phyloP scores from a whole-genome alignment of 257 asterid genomes.

The Lavandula angustifolia region DNA sequence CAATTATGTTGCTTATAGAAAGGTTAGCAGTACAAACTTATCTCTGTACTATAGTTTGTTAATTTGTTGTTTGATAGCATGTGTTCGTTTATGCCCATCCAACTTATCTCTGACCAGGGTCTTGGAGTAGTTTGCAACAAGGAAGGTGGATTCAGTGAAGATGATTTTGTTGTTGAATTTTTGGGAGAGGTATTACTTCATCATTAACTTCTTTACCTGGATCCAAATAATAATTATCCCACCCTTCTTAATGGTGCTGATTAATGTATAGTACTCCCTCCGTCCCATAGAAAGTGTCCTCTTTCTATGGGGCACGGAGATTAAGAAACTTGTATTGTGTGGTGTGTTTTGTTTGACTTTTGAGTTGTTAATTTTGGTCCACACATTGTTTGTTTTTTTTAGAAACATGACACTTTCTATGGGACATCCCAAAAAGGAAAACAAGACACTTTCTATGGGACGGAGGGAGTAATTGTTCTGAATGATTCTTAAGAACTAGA shows the following conservation, averaged over 20 bases:
- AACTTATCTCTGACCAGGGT: slow-evolving; percentile 55
- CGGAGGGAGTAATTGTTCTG: neutral
- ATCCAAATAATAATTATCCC: too few species aligned
- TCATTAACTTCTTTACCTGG: slow-evolving; percentile 6
- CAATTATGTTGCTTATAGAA: slow-evolving; percentile 94
- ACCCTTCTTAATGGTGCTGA: neutral
- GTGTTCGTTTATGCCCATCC: slow-evolving; percentile 24
- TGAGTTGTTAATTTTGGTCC: too few species aligned
- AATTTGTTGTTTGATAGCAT: slow-evolving; percentile 14
- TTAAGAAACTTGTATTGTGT: too few species aligned
- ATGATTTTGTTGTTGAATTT: slow-evolving; percentile 97
- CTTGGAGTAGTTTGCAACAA: slow-evolving; percentile 99
- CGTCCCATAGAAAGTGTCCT: too few species aligned
- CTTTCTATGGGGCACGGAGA: too few species aligned
- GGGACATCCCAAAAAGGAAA: too few species aligned
- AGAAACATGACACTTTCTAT: too few species aligned
- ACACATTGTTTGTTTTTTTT: too few species aligned
- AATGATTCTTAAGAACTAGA: slow-evolving; percentile 7
- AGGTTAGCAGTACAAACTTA: slow-evolving; percentile 48
- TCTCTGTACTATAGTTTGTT: slow-evolving; percentile 8
- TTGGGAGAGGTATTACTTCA: slow-evolving; percentile 82
- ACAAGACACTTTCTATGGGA: too few species aligned
- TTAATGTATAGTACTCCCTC: slow-evolving; percentile 18
- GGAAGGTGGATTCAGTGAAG: slow-evolving; percentile 88
- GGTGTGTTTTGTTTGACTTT: too few species aligned